Conservation (phyloP, 1,284 basidiomycete genomes). For the Thelephora terrestris region DNA sequence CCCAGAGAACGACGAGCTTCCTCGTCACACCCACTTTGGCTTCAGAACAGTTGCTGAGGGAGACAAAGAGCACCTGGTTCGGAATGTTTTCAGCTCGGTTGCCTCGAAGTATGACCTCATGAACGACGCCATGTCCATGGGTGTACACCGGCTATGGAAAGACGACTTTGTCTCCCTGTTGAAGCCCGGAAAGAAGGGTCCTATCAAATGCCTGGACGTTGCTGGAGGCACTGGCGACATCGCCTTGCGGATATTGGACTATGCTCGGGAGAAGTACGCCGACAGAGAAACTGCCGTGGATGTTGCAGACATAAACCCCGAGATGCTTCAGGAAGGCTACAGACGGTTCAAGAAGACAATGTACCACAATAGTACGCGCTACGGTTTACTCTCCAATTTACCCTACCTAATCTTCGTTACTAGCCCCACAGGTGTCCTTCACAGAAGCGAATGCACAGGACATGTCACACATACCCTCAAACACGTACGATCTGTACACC, state of each 20-base stretch:
- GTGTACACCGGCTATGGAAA: slow-evolving; percentile 97
- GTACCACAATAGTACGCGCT: slow-evolving; percentile 84
- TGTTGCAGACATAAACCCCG: slow-evolving; percentile 90
- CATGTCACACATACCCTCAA: slow-evolving; percentile 64
- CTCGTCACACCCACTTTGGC: slow-evolving; percentile 69
- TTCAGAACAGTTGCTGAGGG: slow-evolving; percentile 80
- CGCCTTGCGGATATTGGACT: slow-evolving; percentile 88
- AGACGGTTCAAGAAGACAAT: slow-evolving; percentile 90
- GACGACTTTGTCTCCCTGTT: slow-evolving; percentile 81
- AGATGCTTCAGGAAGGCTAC: slow-evolving; percentile 93
- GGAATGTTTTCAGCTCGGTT: slow-evolving; percentile 91
- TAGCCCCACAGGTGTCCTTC: slow-evolving; percentile 91
- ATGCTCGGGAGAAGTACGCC: slow-evolving; percentile 81
- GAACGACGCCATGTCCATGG: slow-evolving; percentile 98
- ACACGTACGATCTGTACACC: slow-evolving; percentile 93
- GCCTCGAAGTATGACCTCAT: slow-evolving; percentile 95
- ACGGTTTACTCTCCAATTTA: background rate
- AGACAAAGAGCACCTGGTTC: slow-evolving; percentile 72
- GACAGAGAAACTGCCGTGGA: slow-evolving; percentile 86
- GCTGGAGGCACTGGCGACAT: slow-evolving; percentile 99
- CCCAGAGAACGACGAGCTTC: slow-evolving; percentile 27
- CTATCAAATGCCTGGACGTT: slow-evolving; percentile 83
- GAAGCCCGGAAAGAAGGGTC: slow-evolving; percentile 67
- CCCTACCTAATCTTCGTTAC: background rate
- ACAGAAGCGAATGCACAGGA: slow-evolving; percentile 90